Evolutionary conservation across 106 monocot genomes (phyloP).

Genomic region (Phalaenopsis aphrodite): DNA sequence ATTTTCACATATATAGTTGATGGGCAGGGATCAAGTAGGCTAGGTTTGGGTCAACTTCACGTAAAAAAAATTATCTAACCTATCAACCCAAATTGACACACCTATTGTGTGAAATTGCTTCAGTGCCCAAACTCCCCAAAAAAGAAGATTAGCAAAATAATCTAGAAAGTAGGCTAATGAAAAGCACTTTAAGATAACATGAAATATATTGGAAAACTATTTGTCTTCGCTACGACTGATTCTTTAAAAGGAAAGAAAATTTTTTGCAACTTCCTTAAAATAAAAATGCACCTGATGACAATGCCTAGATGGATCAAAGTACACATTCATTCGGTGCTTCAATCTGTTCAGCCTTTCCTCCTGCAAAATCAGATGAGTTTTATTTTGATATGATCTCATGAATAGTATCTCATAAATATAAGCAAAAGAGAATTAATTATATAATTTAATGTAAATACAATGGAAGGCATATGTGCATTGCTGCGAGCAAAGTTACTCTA

Average conservation of each 20-base stretch:
- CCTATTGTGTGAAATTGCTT: background rate
- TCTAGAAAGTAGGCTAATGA: constrained; percentile 1
- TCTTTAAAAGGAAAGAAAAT: too few relatives aligned
- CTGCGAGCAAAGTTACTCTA: too few relatives aligned
- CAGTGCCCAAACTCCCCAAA: background rate
- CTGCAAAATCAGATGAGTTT: constrained; percentile 26
- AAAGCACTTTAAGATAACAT: background rate
- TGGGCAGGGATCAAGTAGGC: too few relatives aligned
- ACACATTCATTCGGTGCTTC: constrained; percentile 70
- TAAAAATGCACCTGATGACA: constrained; percentile 59
- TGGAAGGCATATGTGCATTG: background rate
- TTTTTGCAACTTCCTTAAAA: too few relatives aligned
- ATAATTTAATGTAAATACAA: background rate
- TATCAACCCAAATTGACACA: too few relatives aligned
- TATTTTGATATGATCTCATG: background rate
- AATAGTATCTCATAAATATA: background rate
- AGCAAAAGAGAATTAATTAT: background rate
- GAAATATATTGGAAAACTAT: background rate
- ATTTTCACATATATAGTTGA: too few relatives aligned
- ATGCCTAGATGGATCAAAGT: constrained; percentile 57
- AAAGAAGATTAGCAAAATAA: background rate
- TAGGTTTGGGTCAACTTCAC: too few relatives aligned
- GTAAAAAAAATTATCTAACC: too few relatives aligned
- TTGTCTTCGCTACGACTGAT: background rate
- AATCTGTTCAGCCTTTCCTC: constrained; percentile 66